Evolutionary conservation across 1,284 basidiomycete species (phyloP).

Genomic region (Nidula niveotomentosa): DNA sequence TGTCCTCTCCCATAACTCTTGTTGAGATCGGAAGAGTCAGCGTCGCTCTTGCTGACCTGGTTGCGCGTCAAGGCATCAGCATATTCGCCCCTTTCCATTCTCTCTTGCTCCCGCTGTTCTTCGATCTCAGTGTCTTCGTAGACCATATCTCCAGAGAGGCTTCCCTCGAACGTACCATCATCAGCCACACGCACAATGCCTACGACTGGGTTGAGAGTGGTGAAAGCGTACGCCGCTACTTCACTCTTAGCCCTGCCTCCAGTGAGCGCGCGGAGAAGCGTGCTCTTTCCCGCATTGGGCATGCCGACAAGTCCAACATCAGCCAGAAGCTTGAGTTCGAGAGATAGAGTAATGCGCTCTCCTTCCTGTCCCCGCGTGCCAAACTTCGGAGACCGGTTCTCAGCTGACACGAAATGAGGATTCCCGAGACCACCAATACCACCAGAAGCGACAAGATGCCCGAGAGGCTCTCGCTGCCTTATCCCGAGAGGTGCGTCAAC

Average conservation of each 20-base stretch:
- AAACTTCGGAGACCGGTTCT: slow-evolving; percentile 78
- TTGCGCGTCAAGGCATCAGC: slow-evolving; percentile 51
- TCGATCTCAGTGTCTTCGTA: slow-evolving; percentile 77
- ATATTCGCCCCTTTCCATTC: slow-evolving; percentile 51
- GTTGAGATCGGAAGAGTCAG: slow-evolving; percentile 6
- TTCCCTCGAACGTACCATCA: slow-evolving; percentile 77
- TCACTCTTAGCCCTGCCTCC: slow-evolving; percentile 83
- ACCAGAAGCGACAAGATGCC: slow-evolving; percentile 76
- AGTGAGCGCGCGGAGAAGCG: slow-evolving; percentile 87
- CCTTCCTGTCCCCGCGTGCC: slow-evolving; percentile 82
- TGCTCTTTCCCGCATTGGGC: slow-evolving; percentile 93
- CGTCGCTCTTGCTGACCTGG: slow-evolving; percentile 26
- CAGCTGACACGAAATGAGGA: slow-evolving; percentile 74
- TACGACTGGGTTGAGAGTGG: slow-evolving; percentile 94
- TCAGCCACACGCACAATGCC: slow-evolving; percentile 87
- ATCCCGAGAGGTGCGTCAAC: slow-evolving; percentile 68
- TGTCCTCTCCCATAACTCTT: slow-evolving; percentile 30
- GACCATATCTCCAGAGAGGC: slow-evolving; percentile 45
- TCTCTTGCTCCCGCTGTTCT: slow-evolving; percentile 42
- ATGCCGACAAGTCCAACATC: slow-evolving; percentile 96
- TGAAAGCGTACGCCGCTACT: slow-evolving; percentile 92
- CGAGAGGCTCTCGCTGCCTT: slow-evolving; percentile 57
- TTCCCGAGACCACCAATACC: slow-evolving; percentile 91
- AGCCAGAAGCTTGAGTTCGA: slow-evolving; percentile 95
- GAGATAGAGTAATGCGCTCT: slow-evolving; percentile 77